Conservation (phyloP, 106 monocot genomes). For the Posidonia australis region DNA sequence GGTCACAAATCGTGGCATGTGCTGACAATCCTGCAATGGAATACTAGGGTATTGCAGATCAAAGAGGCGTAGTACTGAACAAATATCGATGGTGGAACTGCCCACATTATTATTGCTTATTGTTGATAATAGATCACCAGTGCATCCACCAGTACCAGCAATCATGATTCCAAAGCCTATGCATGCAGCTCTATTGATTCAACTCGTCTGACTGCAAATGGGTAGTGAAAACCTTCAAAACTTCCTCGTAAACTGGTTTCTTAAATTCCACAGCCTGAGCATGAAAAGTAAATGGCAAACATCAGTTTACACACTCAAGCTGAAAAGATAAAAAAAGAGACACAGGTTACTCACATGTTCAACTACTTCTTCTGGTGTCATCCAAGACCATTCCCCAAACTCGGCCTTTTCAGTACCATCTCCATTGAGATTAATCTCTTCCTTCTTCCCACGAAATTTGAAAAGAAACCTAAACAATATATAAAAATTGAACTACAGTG, state of each 20-base stretch:
- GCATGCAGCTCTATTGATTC: not conserved
- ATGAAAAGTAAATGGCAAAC: conserved; percentile 4
- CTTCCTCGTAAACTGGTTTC: conserved; percentile 71
- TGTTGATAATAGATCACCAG: not conserved
- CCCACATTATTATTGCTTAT: not conserved
- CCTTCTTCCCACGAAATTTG: conserved; percentile 71
- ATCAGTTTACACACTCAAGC: not conserved
- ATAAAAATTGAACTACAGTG: not conserved
- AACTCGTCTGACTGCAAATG: conserved; percentile 25
- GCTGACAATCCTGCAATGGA: no score
- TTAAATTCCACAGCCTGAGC: conserved; percentile 57
- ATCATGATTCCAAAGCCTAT: not conserved
- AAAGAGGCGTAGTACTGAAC: no score
- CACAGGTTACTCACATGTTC: conserved; percentile 40
- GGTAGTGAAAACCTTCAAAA: conserved; percentile 35
- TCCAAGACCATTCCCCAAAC: conserved; percentile 89
- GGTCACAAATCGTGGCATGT: no score
- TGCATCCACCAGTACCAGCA: not conserved
- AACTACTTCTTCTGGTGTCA: conserved; percentile 62
- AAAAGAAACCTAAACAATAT: conserved; percentile 63
- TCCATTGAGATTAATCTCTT: conserved; percentile 74
- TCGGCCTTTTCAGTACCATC: conserved; percentile 85
- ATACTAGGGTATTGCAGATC: no score
- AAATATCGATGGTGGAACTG: not conserved
- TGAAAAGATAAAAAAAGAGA: not conserved